Evolutionary conservation across 2,329 filamentous ascomycete genomes (phyloP), one percentile per base, ranked within the genome.

Genomic region (Aspergillus latus): DNA sequence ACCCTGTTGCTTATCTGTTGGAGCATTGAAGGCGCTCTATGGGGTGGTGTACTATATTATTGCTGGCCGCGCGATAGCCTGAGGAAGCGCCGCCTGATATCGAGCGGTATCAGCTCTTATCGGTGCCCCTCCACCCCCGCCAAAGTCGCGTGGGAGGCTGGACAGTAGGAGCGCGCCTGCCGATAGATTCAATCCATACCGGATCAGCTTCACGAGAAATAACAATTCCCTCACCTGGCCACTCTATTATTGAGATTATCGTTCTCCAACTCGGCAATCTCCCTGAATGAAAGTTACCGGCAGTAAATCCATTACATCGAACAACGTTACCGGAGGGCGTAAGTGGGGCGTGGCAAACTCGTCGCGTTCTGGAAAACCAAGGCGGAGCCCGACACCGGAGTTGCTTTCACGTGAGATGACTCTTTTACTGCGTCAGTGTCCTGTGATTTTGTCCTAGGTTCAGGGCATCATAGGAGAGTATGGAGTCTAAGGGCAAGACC

Each of bases 271-370:
- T 11, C 21, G 8, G 30, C 29, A 16, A 16, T 10, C 10, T 26
- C 9, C 42, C 1, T 7, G 10, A 3, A 32, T 36, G 16, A n/a
- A 15, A 28, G 30, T 26, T 15, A 36, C 46, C 21, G 21, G 21
- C 21, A 21, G 21, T 21, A 21, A 21, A 21, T 21, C 21, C 21
- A 21, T 21, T 21, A 21, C 21, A 21, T 21, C 21, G 3, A 21
- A 21, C 21, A 21, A 52, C 30, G 49, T 45, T 44, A 39, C 47
- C 49, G 49, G 29, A 52, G 44, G 43, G 10, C 26, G 43, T 15
- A 52, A 57, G 68, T 66, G 62, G 67, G 66, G 64, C 67, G 69
- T 71, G 69, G 69, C 69, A 69, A 68, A 64, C 29, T 42, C 36
- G n/a, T 45, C 37, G 5, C 58, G 59, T 67, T 66, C 66, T 70